These are phyloP conservation scores for Fraxinus pennsylvanica DNA, from an alignment of 257 asterid genomes.

Conservation along the genomic window DNA sequence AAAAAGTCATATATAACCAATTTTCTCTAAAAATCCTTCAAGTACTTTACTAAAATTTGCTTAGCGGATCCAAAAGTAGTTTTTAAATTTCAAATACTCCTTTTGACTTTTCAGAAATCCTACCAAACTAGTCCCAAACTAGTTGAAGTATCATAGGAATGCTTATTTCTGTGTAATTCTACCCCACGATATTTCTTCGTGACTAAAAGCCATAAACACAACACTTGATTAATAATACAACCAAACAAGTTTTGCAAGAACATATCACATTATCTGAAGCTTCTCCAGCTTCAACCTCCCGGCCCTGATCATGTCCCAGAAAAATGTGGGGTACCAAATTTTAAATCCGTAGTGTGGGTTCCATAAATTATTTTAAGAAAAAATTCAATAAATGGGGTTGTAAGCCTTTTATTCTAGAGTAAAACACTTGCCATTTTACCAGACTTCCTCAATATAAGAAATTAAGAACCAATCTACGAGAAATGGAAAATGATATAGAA, in stretches of 20 bases:
- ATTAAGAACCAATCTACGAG: constrained; percentile 13
- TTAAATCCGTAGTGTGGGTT: neutral
- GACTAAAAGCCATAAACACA: too few species aligned
- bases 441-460: neutral
- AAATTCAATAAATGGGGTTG: neutral
- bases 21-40: too few species aligned
- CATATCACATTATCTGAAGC: neutral
- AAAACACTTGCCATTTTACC: neutral
- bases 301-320: neutral
- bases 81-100: too few species aligned
- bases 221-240: too few species aligned
- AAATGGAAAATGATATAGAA: neutral
- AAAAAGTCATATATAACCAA: too few species aligned
- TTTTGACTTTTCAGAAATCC: too few species aligned
- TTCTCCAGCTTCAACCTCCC: neutral
- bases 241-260: neutral
- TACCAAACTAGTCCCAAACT: too few species aligned
- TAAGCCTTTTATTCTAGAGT: neutral
- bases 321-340: neutral
- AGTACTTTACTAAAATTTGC: too few species aligned
- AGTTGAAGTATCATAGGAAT: too few species aligned
- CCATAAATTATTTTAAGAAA: neutral
- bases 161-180: too few species aligned
- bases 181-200: too few species aligned
- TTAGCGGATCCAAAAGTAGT: too few species aligned